Percentiles rank a stretch among this genome's conserved stretches.
These are phyloP conservation scores for Chaetothyriales sp. DNA, from an alignment of 2,329 filamentous ascomycete genomes.

Conservation along the genomic window DNA sequence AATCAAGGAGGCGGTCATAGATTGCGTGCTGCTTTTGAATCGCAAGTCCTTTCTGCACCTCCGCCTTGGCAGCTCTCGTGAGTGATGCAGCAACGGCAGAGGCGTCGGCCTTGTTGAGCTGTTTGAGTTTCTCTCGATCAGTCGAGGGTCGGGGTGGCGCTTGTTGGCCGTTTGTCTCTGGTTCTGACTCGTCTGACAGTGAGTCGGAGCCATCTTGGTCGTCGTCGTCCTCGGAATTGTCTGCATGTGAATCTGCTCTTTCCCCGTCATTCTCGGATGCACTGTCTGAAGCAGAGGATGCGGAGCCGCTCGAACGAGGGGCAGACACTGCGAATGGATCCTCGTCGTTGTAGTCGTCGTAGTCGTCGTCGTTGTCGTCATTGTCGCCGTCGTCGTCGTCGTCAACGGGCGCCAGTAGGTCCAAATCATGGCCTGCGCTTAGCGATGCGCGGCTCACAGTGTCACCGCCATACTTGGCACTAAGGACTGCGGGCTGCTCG, in stretches of 20 bases:
- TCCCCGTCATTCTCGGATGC: conserved; percentile 10
- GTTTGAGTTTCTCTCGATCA: conserved; percentile 43
- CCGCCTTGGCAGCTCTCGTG: conserved; percentile 55
- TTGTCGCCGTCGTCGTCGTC: conserved; percentile 14
- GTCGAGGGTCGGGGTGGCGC: background rate
- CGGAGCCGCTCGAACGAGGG: background rate
- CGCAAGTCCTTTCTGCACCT: conserved; percentile 71
- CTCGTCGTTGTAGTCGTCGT: conserved; percentile 18
- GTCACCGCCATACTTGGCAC: conserved; percentile 64
- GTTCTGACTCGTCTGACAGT: conserved; percentile 20
- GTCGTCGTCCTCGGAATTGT: conserved; percentile 14
- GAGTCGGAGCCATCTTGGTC: conserved; percentile 21
- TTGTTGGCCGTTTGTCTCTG: conserved; percentile 21
- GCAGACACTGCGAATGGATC: conserved; percentile 11
- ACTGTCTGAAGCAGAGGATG: background rate
- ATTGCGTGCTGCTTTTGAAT: conserved; percentile 73
- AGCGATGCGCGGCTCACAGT: conserved; percentile 55
- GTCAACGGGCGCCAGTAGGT: conserved; percentile 14
- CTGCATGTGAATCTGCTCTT: conserved; percentile 1
- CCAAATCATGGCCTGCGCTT: conserved; percentile 16
- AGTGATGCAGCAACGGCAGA: conserved; percentile 52
- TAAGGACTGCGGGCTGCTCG: conserved; percentile 53
- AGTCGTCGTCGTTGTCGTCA: conserved; percentile 19
- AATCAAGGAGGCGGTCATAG: conserved; percentile 79
- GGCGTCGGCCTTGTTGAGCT: conserved; percentile 53